Evolutionary conservation across 305 asterid genomes (phyloP).

Genomic region (Euphrasia arctica): DNA sequence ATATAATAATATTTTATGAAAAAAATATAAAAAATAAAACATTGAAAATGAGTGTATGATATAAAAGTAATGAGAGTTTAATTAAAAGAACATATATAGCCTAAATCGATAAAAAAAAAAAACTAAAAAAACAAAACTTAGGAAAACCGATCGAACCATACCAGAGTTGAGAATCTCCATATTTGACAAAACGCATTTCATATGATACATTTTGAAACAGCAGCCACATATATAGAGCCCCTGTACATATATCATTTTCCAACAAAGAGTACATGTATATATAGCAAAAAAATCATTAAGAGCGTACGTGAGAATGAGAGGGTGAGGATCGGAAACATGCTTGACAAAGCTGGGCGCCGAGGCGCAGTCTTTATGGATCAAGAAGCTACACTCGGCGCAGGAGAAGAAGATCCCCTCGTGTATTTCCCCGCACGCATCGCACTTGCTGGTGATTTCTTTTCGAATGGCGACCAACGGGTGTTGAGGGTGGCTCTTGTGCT

Average conservation of each 20-base stretch:
- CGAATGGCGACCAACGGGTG: conserved; percentile 2
- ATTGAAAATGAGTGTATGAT: too few relatives aligned
- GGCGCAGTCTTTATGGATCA: conserved; percentile 1
- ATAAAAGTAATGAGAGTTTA: too few relatives aligned
- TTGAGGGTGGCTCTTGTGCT: conserved; percentile 4
- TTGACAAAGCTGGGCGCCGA: background rate
- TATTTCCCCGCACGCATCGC: conserved; percentile 5
- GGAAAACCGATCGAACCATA: background rate
- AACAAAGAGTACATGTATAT: too few relatives aligned
- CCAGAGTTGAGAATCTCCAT: background rate
- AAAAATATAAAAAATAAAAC: too few relatives aligned
- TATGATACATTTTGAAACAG: background rate
- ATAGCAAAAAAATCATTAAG: background rate
- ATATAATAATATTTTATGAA: too few relatives aligned
- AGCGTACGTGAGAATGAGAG: conserved; percentile 9
- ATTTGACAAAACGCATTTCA: background rate
- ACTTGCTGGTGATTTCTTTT: background rate
- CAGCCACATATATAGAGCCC: background rate
- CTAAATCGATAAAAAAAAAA: background rate
- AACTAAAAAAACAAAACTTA: background rate
- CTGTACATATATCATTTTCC: background rate
- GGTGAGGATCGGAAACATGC: background rate
- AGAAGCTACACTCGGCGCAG: conserved; percentile 2
- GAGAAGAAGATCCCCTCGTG: conserved; percentile 2
- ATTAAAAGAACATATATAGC: too few relatives aligned